phyloP scores from a whole-genome alignment of 768 basidiomycete genomes.

The Tylopilus intermedius region DNA sequence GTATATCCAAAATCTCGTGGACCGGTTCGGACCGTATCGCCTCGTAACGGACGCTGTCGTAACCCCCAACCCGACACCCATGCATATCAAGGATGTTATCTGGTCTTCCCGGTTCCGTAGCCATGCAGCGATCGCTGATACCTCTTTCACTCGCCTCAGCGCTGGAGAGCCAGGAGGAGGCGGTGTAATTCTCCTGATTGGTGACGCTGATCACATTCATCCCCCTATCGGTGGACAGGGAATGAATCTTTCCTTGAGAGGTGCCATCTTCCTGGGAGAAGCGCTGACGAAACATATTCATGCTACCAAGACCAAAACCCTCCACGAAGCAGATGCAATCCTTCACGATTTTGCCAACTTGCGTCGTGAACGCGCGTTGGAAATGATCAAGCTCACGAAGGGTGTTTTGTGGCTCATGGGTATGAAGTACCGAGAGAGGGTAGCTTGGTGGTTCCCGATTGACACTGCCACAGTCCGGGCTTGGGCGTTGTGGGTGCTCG shows the following conservation, averaged over 20 bases:
- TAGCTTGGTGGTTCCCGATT: conserved; percentile 21
- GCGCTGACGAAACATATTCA: conserved; percentile 34
- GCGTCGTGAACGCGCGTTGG: conserved; percentile 37
- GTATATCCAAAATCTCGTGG: conserved; percentile 41
- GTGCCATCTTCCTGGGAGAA: conserved; percentile 43
- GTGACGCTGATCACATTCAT: conserved; percentile 49
- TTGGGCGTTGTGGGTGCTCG: conserved; percentile 19
- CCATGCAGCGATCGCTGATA: conserved; percentile 38
- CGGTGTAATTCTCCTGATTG: conserved; percentile 28
- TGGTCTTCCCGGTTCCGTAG: conserved; percentile 46
- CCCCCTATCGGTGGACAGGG: conserved; percentile 53
- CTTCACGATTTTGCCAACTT: conserved; percentile 32
- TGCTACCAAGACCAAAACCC: conserved; percentile 3
- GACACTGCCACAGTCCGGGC: conserved; percentile 24
- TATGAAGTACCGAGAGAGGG: conserved; percentile 14
- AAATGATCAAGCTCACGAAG: conserved; percentile 40
- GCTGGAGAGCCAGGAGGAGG: background rate
- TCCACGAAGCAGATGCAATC: conserved; percentile 24
- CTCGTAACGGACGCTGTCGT: conserved; percentile 22
- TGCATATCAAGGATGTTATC: conserved; percentile 33
- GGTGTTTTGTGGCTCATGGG: conserved; percentile 22
- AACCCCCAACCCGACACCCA: conserved; percentile 24
- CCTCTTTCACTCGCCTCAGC: conserved; percentile 27
- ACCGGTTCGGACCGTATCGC: conserved; percentile 37
- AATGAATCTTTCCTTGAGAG: conserved; percentile 51